Percentiles rank a stretch among this genome's conserved stretches.
Evolutionary conservation across 805 yeast genomes (phyloP).

Genomic region (Candida boidinii): DNA sequence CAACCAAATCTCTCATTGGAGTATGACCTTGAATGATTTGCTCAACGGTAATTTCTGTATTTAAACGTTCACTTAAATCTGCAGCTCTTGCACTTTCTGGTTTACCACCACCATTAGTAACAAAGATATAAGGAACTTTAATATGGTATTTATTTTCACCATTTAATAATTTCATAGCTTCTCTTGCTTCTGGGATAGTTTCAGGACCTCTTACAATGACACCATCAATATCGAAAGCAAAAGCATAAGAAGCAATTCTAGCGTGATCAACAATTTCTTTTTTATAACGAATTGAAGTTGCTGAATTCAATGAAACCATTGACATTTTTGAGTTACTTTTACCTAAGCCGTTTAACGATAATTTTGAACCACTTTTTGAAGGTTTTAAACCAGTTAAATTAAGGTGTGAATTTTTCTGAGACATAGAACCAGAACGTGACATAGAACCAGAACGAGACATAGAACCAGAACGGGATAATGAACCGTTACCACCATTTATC

Average conservation of each 20-base stretch:
- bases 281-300: conserved; percentile 37
- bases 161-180: conserved; percentile 63
- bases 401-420: conserved; percentile 1
- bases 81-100: conserved; percentile 68
- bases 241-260: conserved; percentile 75
- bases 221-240: conserved; percentile 91
- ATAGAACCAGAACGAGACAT: not conserved
- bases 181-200: conserved; percentile 71
- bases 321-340: conserved; percentile 15
- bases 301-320: conserved; percentile 13
- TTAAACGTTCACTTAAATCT: conserved; percentile 57
- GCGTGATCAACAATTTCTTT: conserved; percentile 54
- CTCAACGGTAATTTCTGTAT: conserved; percentile 52
- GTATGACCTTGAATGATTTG: conserved; percentile 93
- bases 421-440: no score
- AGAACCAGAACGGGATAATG: conserved; percentile 34
- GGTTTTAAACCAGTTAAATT: conserved; percentile 1
- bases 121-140: conserved; percentile 74
- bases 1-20: conserved; percentile 79
- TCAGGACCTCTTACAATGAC: conserved; percentile 81
- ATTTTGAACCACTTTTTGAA: conserved; percentile 22
- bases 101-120: conserved; percentile 90
- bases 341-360: conserved; percentile 6
- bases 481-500: no score
- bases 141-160: conserved; percentile 74